phyloP scores from a whole-genome alignment of 1,284 basidiomycete species.

The Ustilago crameri region DNA sequence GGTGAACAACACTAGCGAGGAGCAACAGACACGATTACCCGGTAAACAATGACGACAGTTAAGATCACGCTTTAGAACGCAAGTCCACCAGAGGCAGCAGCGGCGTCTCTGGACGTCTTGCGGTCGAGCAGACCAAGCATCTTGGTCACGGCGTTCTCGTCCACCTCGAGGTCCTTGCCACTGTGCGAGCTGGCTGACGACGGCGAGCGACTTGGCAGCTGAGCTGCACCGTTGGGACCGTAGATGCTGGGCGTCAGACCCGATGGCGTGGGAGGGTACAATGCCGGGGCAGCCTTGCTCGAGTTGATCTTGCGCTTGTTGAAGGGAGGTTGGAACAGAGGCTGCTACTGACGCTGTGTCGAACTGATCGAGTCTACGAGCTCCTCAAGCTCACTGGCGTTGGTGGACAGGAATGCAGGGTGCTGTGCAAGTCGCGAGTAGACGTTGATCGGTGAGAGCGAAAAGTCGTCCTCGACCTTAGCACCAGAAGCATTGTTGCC shows the following conservation, averaged over 20 bases:
- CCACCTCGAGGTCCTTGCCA: slow-evolving; percentile 45
- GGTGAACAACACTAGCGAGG: no score
- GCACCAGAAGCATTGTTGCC: slow-evolving; percentile 3
- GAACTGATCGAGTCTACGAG: slow-evolving; percentile 55
- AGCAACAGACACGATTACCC: no score
- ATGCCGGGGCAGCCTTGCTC: slow-evolving; percentile 16
- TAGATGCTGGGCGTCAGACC: slow-evolving; percentile 45
- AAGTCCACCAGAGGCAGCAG: slow-evolving; percentile 16
- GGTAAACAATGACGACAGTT: not conserved
- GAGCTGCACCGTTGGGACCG: slow-evolving; percentile 25
- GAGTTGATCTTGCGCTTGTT: slow-evolving; percentile 31
- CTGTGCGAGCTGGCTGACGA: slow-evolving; percentile 8
- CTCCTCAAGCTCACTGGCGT: slow-evolving; percentile 57
- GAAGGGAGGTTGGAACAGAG: slow-evolving; percentile 24
- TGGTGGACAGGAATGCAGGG: slow-evolving; percentile 58
- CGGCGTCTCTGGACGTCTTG: slow-evolving; percentile 35
- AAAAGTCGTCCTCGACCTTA: slow-evolving; percentile 23
- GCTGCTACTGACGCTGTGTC: slow-evolving; percentile 19
- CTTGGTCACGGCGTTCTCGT: slow-evolving; percentile 51
- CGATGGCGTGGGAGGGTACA: slow-evolving; percentile 19
- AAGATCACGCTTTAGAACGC: slow-evolving; percentile 14
- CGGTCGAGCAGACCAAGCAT: slow-evolving; percentile 53
- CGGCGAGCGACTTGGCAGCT: slow-evolving; percentile 9
- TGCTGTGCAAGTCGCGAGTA: slow-evolving; percentile 59
- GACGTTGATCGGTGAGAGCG: slow-evolving; percentile 56